phyloP scores from a whole-genome alignment of 768 basidiomycete genomes.

The Obba rivulosa region DNA sequence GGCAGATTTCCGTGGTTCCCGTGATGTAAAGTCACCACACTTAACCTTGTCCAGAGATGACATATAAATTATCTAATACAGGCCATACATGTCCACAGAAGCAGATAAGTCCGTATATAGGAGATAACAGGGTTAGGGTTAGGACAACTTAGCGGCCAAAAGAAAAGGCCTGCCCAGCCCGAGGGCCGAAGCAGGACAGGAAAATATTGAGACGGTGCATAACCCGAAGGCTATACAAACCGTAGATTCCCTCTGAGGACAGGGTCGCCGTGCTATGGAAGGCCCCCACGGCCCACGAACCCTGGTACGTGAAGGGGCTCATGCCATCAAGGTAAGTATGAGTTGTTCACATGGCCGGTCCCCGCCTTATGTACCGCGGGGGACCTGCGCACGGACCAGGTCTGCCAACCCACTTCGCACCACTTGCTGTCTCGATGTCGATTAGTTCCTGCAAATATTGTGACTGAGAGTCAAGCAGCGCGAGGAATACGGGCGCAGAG shows the following conservation, averaged over 20 bases:
- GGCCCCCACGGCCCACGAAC: slow-evolving; percentile 29
- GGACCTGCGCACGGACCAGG: slow-evolving; percentile 13
- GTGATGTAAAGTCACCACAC: no score
- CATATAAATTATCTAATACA: no score
- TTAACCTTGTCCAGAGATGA: no score
- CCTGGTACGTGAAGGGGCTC: slow-evolving; percentile 29
- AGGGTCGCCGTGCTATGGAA: slow-evolving; percentile 50
- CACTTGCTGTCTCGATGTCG: no score
- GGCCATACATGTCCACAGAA: no score
- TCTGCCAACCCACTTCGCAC: no score
- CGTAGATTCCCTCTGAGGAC: slow-evolving; percentile 39
- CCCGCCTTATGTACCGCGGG: slow-evolving; percentile 1
- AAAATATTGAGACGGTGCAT: slow-evolving; percentile 28
- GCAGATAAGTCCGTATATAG: no score
- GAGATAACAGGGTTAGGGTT: slow-evolving; percentile 14
- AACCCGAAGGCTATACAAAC: slow-evolving; percentile 37
- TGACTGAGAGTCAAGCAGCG: no score
- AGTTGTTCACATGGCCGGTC: slow-evolving; percentile 3
- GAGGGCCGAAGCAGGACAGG: slow-evolving; percentile 19
- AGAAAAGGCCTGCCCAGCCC: slow-evolving; percentile 17
- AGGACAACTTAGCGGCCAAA: slow-evolving; percentile 5
- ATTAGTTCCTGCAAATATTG: no score
- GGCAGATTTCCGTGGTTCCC: no score
- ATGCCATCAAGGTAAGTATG: slow-evolving; percentile 29
- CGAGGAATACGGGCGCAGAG: no score